Base-by-base conservation (phyloP, 192 early-diverging fungal species). In the Entophlyctis luteolus region DNA sequence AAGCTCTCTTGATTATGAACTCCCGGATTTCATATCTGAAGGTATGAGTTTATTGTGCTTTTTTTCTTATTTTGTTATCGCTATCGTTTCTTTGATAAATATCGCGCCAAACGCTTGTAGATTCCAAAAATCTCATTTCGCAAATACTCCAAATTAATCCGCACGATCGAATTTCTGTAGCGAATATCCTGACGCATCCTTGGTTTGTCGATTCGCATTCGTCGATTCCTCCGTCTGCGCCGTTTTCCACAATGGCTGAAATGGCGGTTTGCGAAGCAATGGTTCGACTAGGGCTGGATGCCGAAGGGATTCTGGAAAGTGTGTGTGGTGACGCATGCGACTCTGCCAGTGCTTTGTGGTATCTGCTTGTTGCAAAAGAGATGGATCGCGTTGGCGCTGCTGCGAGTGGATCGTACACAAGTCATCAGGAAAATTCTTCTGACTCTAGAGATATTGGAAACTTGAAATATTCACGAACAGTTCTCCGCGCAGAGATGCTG, bases 131-230 rank as follows among this genome's bases (percentile, higher is more conserved):
- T 68, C 79, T 93, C 29, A 85, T 93, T 27, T 59, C 68, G 33
- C 49, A 75, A 47, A 88, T 93, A 42, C 75, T 93, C 29, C 79
- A 87, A 67, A 65, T 80, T 12, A 81, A 90, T n/a, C 87, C 89
- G 3, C 68, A 65, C 6, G 79, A 90, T 20, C 82, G 91, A 35
- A 75, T 84, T 4, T 72, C 83, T 5, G 79, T 90, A 22, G 75
- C 78, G 55, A 81, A 87, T 29, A 89, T 93, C 35, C 55, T 87
- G 20, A 62, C 73, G 28, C 90, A 93, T 76, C 67, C 81, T 1
- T 93, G 89, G 89, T 80, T 83, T 38, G 46, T 45, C 18, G 55
- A 63, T 34, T 68, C 62, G 25, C 75, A 70, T 20, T 42, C 55
- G 16, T 71, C 34, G 32, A 68, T 8, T 56, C 78, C 37, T 54